phyloP scores from a whole-genome alignment of 2,329 filamentous ascomycete genomes.

The Periconia sp. region DNA sequence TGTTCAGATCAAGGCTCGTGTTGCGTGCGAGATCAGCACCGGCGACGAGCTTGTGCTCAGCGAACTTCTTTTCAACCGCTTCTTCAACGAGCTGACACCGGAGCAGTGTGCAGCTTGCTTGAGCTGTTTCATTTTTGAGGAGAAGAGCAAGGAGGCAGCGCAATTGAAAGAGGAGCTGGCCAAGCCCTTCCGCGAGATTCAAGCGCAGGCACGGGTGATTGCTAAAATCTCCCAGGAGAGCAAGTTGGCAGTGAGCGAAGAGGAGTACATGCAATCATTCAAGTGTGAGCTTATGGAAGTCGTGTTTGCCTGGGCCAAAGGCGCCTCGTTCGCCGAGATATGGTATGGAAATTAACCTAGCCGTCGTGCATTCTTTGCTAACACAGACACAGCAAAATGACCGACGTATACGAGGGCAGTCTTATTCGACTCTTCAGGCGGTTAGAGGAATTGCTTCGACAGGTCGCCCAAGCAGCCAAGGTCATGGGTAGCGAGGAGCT shows the following conservation, averaged over 20 bases:
- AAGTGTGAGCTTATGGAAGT: constrained; percentile 98
- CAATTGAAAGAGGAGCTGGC: constrained; percentile 79
- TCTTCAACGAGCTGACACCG: constrained; percentile 94
- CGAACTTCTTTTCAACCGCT: constrained; percentile 93
- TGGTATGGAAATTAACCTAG: constrained; percentile 71
- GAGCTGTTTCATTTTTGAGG: constrained; percentile 96
- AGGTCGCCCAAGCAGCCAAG: constrained; percentile 94
- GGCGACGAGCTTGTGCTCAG: constrained; percentile 93
- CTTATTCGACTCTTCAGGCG: constrained; percentile 95
- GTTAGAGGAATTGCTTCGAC: constrained; percentile 88
- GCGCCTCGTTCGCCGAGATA: constrained; percentile 88
- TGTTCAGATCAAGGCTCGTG: constrained; percentile 94
- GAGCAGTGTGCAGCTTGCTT: constrained; percentile 86
- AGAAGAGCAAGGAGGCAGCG: constrained; percentile 81
- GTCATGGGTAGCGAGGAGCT: constrained; percentile 98
- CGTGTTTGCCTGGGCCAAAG: constrained; percentile 88
- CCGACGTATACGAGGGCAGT: constrained; percentile 95
- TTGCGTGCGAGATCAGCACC: constrained; percentile 96
- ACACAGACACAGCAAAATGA: constrained; percentile 82
- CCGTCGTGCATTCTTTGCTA: constrained; percentile 2
- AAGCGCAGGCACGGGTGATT: constrained; percentile 83
- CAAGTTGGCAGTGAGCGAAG: constrained; percentile 92
- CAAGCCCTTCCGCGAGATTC: constrained; percentile 85
- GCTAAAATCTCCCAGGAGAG: constrained; percentile 95
- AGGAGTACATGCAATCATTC: constrained; percentile 87